phyloP scores from a whole-genome alignment of 208 protist genomes.

The Wallacemonas sp. region DNA sequence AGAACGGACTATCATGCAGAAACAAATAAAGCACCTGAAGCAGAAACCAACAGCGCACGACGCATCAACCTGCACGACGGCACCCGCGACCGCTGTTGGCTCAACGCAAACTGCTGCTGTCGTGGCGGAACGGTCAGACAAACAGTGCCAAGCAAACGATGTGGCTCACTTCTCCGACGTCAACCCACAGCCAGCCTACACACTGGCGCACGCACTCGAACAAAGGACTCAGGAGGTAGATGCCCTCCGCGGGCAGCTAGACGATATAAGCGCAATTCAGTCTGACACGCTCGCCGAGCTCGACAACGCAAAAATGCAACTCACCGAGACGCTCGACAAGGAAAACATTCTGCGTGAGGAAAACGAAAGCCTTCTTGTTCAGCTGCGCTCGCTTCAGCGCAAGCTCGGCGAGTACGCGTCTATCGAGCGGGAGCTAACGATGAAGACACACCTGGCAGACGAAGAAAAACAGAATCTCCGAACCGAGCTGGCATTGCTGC shows the following conservation, averaged over 20 bases:
- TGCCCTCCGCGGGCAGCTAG: constrained; percentile 46
- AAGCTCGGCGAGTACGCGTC: constrained; percentile 54
- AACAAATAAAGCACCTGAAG: neutral
- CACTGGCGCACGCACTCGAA: constrained; percentile 48
- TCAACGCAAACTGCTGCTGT: neutral
- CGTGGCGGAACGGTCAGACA: constrained; percentile 14
- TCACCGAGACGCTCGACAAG: constrained; percentile 41
- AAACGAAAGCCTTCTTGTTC: constrained; percentile 56
- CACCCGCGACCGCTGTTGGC: neutral
- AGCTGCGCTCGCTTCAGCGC: constrained; percentile 71
- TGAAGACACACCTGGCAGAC: constrained; percentile 31
- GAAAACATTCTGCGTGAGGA: constrained; percentile 38
- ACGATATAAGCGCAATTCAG: constrained; percentile 48
- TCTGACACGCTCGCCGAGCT: constrained; percentile 40
- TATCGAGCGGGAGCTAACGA: constrained; percentile 45
- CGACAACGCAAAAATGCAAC: constrained; percentile 38
- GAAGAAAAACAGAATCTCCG: constrained; percentile 47
- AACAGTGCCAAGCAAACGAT: constrained; percentile 37
- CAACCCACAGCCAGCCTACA: constrained; percentile 31
- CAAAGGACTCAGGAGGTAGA: constrained; percentile 71
- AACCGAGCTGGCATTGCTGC: constrained; percentile 25
- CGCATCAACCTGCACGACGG: neutral
- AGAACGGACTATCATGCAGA: neutral
- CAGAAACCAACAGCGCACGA: neutral
- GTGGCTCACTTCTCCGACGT: constrained; percentile 11